Evolutionary conservation across 2,329 filamentous ascomycete genomes (phyloP).

Genomic region (Phaeosphaeria sp.): DNA sequence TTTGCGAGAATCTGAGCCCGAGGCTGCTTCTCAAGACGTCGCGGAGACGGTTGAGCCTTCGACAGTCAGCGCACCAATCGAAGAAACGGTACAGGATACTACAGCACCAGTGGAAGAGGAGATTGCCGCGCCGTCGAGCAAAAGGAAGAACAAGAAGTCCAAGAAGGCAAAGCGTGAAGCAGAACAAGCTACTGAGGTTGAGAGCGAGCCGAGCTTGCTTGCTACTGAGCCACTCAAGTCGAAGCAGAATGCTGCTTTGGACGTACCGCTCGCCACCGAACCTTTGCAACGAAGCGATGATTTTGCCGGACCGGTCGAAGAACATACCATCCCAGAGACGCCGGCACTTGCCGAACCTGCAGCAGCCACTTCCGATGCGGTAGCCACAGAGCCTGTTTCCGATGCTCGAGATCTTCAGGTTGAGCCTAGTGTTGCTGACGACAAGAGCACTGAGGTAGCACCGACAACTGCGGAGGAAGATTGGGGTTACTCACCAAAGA

Average conservation of each 20-base stretch:
- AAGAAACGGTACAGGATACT: not conserved
- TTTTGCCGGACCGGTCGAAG: not conserved
- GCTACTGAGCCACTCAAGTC: constrained; percentile 2
- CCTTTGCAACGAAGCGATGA: not conserved
- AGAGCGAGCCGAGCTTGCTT: constrained; percentile 9
- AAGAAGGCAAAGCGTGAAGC: constrained; percentile 36
- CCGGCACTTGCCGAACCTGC: not conserved
- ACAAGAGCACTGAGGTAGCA: not conserved
- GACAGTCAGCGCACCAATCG: not conserved
- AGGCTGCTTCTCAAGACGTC: not conserved
- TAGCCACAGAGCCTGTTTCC: not conserved
- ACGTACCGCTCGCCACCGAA: not conserved
- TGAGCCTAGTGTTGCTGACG: not conserved
- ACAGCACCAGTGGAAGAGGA: constrained; percentile 7
- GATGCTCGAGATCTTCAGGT: not conserved
- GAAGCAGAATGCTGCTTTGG: not conserved
- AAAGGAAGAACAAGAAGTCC: constrained; percentile 37
- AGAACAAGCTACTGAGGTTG: constrained; percentile 13
- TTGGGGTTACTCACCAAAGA: constrained; percentile 15
- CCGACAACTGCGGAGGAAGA: constrained; percentile 7
- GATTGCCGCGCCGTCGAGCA: constrained; percentile 11
- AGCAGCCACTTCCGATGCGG: not conserved
- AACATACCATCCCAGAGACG: not conserved
- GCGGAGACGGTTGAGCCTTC: not conserved
- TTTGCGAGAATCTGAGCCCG: not conserved